phyloP scores from a whole-genome alignment of 208 protist genomes.

The Trypanosoma cruzi region DNA sequence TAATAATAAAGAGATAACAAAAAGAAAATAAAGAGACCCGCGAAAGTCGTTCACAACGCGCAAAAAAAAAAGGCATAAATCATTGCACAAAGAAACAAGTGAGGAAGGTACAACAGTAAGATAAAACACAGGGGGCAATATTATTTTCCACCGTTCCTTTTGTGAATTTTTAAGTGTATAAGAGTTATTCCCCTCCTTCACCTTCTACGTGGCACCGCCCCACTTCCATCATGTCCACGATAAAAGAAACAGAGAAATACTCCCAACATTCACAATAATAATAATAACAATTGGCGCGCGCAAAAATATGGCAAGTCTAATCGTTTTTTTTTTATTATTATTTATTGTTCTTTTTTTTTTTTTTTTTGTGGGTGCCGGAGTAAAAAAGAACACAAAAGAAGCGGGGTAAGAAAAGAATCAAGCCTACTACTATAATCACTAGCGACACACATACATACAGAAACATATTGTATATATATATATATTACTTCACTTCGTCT shows the following conservation, averaged over 20 bases:
- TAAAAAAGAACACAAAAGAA: constrained; percentile 24
- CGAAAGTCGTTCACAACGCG: not conserved
- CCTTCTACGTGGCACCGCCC: too few species aligned
- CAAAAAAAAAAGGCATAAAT: not conserved
- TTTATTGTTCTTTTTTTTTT: not conserved
- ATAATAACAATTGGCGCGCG: too few species aligned
- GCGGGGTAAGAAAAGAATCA: not conserved
- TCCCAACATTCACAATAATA: too few species aligned
- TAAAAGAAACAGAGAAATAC: too few species aligned
- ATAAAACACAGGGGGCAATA: too few species aligned
- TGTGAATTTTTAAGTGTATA: too few species aligned
- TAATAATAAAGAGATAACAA: not conserved
- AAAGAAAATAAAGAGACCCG: not conserved
- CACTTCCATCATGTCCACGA: too few species aligned
- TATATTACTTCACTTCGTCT: not conserved
- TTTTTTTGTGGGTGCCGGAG: not conserved
- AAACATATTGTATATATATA: not conserved
- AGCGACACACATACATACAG: not conserved
- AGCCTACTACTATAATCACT: not conserved
- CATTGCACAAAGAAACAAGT: too few species aligned
- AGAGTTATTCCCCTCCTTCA: too few species aligned
- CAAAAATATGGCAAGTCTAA: too few species aligned
- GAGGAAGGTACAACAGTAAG: too few species aligned
- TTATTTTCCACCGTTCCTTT: too few species aligned
- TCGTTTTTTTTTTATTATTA: not conserved